phyloP scores from a whole-genome alignment of 2,329 filamentous ascomycete species.

The Fulvia fulva region DNA sequence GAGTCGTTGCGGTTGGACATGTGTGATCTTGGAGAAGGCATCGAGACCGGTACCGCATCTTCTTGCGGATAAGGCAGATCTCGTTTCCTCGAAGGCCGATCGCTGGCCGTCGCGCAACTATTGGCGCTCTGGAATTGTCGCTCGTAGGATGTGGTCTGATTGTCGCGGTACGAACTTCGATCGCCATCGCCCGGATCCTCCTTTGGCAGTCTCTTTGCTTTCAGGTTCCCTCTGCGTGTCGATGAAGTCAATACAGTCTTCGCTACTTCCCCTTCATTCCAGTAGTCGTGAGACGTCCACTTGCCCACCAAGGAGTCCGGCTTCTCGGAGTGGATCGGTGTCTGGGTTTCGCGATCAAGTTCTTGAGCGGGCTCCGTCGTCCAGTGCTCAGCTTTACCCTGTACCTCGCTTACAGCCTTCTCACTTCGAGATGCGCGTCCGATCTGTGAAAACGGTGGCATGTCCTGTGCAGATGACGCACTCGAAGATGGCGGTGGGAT shows the following conservation, averaged over 20 bases:
- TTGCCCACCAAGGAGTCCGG: background rate
- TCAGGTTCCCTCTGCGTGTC: background rate
- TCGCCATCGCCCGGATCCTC: background rate
- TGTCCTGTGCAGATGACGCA: background rate
- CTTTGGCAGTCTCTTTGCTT: background rate
- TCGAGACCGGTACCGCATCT: background rate
- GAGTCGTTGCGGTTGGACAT: background rate
- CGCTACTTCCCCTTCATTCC: background rate
- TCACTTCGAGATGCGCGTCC: background rate
- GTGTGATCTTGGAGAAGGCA: constrained; percentile 13
- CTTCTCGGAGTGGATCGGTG: background rate
- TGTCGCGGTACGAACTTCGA: background rate
- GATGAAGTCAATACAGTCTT: background rate
- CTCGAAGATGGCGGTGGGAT: background rate
- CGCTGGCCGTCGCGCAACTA: background rate
- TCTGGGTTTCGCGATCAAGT: background rate
- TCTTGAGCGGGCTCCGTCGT: background rate
- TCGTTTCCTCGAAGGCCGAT: background rate
- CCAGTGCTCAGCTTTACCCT: background rate
- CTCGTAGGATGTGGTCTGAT: background rate
- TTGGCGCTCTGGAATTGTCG: background rate
- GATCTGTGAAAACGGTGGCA: background rate
- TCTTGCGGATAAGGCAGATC: constrained; percentile 7
- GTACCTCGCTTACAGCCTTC: background rate
- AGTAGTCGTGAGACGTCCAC: background rate